phyloP scores from a whole-genome alignment of 371 early-diverging fungal genomes.

The Choanephora cucurbitarum region DNA sequence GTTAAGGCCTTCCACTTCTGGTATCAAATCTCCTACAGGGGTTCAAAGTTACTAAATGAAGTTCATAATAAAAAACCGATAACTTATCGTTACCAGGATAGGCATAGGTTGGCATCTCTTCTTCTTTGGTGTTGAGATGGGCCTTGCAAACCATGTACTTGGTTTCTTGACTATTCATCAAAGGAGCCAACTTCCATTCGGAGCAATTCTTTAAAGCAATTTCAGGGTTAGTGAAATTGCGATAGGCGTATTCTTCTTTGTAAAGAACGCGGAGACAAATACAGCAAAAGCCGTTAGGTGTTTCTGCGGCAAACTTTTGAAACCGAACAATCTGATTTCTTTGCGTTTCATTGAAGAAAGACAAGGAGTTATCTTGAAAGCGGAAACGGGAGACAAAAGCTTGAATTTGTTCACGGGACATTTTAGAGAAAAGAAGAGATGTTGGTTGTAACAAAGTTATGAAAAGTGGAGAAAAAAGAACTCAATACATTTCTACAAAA shows the following conservation, averaged over 20 bases:
- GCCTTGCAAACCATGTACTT: not conserved
- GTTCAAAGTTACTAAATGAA: not conserved
- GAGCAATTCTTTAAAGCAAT: not conserved
- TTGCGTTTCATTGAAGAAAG: not conserved
- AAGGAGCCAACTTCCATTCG: not conserved
- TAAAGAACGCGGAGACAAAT: conserved; percentile 2
- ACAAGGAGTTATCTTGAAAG: too few species aligned
- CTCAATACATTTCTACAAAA: too few species aligned
- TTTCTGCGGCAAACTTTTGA: conserved; percentile 2
- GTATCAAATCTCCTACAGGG: not conserved
- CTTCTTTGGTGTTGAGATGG: not conserved
- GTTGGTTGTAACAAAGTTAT: too few species aligned
- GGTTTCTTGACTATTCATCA: not conserved
- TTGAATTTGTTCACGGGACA: too few species aligned
- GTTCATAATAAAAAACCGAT: not conserved
- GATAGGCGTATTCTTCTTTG: conserved; percentile 3
- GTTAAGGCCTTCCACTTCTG: not conserved
- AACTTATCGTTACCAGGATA: not conserved
- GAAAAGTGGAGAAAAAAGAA: too few species aligned
- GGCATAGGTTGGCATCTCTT: not conserved
- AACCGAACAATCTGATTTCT: conserved; percentile 1
- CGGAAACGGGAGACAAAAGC: too few species aligned
- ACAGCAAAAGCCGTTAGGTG: conserved; percentile 5
- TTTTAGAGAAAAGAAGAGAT: too few species aligned
- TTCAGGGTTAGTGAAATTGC: not conserved